phyloP scores from a whole-genome alignment of 1,139 yeast genomes.

The Candida sp. region DNA sequence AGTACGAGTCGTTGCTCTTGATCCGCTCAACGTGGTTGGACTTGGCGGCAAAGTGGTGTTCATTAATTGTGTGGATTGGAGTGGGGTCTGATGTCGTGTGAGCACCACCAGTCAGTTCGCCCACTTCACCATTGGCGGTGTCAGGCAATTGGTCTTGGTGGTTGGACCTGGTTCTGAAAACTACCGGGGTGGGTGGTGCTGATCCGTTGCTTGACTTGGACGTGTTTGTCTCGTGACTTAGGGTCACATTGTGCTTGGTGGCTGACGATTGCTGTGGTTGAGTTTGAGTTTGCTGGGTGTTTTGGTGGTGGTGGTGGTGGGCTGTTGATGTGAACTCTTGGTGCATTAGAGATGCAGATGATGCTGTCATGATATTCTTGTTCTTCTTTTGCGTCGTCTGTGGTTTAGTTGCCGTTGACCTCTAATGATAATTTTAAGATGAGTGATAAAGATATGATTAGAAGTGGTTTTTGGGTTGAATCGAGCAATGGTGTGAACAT shows the following conservation, averaged over 20 bases:
- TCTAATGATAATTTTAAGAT: constrained; percentile 1
- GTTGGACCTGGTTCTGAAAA: background rate
- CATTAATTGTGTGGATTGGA: background rate
- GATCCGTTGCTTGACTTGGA: background rate
- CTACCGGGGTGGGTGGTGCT: background rate
- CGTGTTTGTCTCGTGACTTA: background rate
- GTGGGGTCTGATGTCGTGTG: constrained; percentile 3
- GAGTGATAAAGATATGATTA: background rate
- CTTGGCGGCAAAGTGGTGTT: background rate
- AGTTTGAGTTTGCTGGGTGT: background rate
- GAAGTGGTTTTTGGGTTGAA: background rate
- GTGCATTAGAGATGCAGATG: constrained; percentile 1
- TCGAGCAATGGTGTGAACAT: constrained; percentile 1
- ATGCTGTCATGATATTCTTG: background rate
- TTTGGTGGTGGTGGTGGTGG: background rate
- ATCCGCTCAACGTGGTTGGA: background rate
- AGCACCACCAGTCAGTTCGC: background rate
- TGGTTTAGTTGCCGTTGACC: background rate
- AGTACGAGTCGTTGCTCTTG: constrained; percentile 1
- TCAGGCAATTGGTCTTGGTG: background rate
- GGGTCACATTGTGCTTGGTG: background rate
- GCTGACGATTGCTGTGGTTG: background rate
- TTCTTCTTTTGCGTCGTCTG: background rate
- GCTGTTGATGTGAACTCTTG: background rate
- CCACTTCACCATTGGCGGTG: background rate